Evolutionary conservation across 768 basidiomycete species (phyloP).

Genomic region (Lactarius vividus): DNA sequence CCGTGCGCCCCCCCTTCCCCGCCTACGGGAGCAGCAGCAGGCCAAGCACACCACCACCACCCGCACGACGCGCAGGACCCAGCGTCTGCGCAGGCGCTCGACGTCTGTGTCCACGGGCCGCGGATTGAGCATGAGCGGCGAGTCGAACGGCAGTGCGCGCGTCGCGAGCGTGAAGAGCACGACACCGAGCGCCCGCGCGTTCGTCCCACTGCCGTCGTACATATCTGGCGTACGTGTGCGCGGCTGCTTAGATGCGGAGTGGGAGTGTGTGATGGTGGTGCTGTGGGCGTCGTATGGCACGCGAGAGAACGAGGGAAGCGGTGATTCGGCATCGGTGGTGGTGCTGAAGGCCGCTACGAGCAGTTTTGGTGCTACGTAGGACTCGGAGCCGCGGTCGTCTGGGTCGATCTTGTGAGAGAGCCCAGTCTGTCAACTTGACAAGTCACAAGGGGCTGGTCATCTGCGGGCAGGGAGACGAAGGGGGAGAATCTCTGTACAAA

Average conservation of each 20-base stretch:
- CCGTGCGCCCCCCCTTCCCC: conserved; percentile 28
- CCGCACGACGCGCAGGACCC: conserved; percentile 77
- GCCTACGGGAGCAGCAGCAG: conserved; percentile 32
- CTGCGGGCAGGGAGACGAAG: conserved; percentile 36
- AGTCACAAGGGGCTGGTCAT: conserved; percentile 53
- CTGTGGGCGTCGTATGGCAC: conserved; percentile 16
- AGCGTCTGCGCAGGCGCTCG: conserved; percentile 45
- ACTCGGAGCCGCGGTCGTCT: conserved; percentile 71
- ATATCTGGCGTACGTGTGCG: conserved; percentile 41
- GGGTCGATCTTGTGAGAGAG: conserved; percentile 82
- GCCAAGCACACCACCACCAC: conserved; percentile 81
- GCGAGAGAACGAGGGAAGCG: conserved; percentile 22
- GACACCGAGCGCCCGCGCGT: conserved; percentile 89
- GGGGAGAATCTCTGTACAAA: conserved; percentile 62
- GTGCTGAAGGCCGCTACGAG: conserved; percentile 41
- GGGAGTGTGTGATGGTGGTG: background rate
- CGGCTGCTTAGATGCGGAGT: conserved; percentile 35
- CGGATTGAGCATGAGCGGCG: conserved; percentile 21
- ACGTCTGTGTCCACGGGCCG: conserved; percentile 33
- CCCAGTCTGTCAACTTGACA: conserved; percentile 80
- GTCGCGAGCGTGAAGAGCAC: conserved; percentile 76
- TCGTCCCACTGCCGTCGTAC: conserved; percentile 84
- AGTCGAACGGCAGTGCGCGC: conserved; percentile 70
- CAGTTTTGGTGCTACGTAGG: conserved; percentile 81
- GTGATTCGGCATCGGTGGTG: conserved; percentile 26